Evolutionary conservation across 371 early-diverging fungal species (phyloP).

Genomic region (Basidiobolus meristosporus): DNA sequence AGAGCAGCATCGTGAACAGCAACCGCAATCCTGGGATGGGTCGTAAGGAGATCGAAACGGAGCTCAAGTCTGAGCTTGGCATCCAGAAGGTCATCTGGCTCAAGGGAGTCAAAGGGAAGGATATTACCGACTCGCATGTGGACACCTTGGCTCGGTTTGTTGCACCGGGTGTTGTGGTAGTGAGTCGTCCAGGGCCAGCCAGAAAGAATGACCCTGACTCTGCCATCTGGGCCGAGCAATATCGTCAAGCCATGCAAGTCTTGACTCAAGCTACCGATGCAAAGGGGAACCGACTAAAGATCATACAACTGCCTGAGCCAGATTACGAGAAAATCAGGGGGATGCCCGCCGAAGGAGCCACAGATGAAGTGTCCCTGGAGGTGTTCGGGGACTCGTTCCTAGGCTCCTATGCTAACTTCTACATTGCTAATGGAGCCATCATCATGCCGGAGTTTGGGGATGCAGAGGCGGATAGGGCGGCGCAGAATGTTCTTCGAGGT

Average conservation of each 20-base stretch:
- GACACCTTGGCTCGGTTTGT: constrained; percentile 8
- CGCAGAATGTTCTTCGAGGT: constrained; percentile 4
- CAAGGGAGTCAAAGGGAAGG: constrained; percentile 7
- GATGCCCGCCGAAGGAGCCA: constrained; percentile 1
- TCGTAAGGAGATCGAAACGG: constrained; percentile 3
- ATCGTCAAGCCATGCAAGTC: constrained; percentile 4
- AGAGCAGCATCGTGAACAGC: constrained; percentile 7
- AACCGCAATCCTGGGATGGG: constrained; percentile 8
- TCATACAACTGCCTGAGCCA: constrained; percentile 5
- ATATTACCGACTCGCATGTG: constrained; percentile 8
- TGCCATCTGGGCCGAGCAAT: too few relatives aligned
- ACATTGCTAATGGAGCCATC: constrained; percentile 5
- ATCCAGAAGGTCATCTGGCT: constrained; percentile 7
- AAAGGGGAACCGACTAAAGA: constrained; percentile 4
- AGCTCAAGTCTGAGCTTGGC: constrained; percentile 4
- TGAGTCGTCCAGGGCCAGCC: too few relatives aligned
- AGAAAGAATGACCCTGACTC: constrained; percentile 3
- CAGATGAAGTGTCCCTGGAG: too few relatives aligned
- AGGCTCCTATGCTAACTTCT: constrained; percentile 6
- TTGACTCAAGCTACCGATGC: constrained; percentile 4
- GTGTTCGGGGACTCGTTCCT: not conserved
- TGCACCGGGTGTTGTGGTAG: constrained; percentile 6
- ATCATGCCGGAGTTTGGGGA: constrained; percentile 8
- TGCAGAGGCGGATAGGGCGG: constrained; percentile 2
- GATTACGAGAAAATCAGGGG: constrained; percentile 4